Conservation (phyloP, 768 basidiomycete genomes). For the Naganishia randhawae region DNA sequence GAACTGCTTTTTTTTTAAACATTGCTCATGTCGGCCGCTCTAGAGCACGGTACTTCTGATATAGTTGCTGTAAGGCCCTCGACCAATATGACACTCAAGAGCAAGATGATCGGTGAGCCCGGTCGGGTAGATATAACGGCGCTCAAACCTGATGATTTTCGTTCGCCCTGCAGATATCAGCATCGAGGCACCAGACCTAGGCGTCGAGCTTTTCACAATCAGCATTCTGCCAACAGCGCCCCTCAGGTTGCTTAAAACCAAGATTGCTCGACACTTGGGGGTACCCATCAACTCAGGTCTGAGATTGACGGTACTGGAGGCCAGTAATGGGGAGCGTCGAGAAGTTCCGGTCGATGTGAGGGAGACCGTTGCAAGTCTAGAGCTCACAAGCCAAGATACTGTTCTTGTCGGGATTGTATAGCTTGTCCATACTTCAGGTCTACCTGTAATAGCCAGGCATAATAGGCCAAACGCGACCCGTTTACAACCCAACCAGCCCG, state of each 20-base stretch:
- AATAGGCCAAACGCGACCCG: too few relatives aligned
- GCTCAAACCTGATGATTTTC: not conserved
- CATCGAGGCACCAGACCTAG: not conserved
- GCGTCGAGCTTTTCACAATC: constrained; percentile 8
- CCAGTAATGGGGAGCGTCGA: not conserved
- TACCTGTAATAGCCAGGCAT: not conserved
- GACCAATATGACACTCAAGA: constrained; percentile 26
- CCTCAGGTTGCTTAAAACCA: constrained; percentile 33
- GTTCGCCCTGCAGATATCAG: not conserved
- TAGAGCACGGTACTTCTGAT: not conserved
- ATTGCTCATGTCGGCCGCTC: not conserved
- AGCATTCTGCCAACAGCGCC: constrained; percentile 35
- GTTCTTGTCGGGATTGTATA: not conserved
- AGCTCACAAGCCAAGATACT: not conserved
- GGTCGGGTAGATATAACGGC: not conserved
- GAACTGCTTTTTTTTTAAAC: not conserved
- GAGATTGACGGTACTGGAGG: constrained; percentile 7
- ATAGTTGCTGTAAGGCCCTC: not conserved
- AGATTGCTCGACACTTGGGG: constrained; percentile 29
- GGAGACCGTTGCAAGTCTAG: constrained; percentile 1
- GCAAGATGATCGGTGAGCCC: constrained; percentile 43
- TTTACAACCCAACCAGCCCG: constrained; percentile 9
- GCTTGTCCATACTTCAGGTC: not conserved
- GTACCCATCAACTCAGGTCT: constrained; percentile 12
- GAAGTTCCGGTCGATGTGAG: constrained; percentile 23